Evolutionary conservation across 1,284 basidiomycete genomes (phyloP).

Genomic region (Malassezia nana): DNA sequence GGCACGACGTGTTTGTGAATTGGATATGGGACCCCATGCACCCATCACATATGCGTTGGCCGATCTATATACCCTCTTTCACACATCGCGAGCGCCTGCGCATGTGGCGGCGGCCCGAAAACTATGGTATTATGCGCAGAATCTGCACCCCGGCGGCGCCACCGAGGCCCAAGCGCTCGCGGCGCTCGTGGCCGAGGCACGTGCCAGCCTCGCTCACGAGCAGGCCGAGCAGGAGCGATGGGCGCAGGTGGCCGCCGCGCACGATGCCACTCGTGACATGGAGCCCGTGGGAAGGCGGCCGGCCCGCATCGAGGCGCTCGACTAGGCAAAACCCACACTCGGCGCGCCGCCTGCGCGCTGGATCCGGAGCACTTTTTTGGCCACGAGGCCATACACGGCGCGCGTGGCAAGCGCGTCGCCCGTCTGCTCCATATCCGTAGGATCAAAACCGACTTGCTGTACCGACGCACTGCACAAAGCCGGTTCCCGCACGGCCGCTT

Average conservation of each 20-base stretch:
- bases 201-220: conserved; percentile 1
- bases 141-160: background rate
- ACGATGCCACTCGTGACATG: conserved; percentile 2
- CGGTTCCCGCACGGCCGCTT: conserved; percentile 1
- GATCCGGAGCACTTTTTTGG: conserved; percentile 34
- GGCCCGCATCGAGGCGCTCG: conserved; percentile 4
- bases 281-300: background rate
- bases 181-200: background rate
- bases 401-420: conserved; percentile 32
- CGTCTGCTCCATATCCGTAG: conserved; percentile 21
- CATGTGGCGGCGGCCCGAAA: background rate
- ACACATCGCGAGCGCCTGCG: background rate
- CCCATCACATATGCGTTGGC: conserved; percentile 3
- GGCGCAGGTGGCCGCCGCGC: background rate
- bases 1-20: background rate
- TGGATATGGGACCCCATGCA: background rate
- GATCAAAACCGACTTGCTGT: conserved; percentile 22
- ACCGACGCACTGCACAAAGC: conserved; percentile 17
- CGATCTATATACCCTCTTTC: conserved; percentile 4
- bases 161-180: background rate
- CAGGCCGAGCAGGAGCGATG: background rate
- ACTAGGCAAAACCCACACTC: conserved; percentile 14
- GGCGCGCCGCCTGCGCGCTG: conserved; percentile 16
- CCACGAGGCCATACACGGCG: conserved; percentile 40
- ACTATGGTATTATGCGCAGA: conserved; percentile 10